These are phyloP conservation scores for Triangularia verruculosa DNA, from an alignment of 2,329 filamentous ascomycete genomes.

Conservation along the genomic window DNA sequence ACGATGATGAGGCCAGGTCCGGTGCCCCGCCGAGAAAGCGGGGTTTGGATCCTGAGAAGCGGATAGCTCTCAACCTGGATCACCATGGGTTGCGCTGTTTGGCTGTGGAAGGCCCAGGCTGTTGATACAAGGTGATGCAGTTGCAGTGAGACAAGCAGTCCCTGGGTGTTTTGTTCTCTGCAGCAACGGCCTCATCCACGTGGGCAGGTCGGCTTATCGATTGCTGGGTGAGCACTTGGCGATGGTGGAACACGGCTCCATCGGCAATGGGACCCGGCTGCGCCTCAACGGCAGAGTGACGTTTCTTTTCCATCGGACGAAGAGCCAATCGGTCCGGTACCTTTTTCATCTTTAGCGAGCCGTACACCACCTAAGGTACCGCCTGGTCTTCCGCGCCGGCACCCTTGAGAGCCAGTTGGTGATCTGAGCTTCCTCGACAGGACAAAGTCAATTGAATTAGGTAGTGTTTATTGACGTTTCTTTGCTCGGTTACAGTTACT, in stretches of 20 bases:
- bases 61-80: background rate
- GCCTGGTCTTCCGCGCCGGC: background rate
- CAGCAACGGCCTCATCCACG: background rate
- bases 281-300: background rate
- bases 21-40: conserved; percentile 30
- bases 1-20: conserved; percentile 30
- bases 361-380: too few species aligned
- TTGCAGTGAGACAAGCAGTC: background rate
- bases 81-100: background rate
- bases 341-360: background rate
- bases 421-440: background rate
- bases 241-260: background rate
- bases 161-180: background rate
- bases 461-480: background rate
- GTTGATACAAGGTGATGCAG: background rate
- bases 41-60: conserved; percentile 20
- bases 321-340: background rate
- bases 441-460: background rate
- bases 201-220: background rate
- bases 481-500: background rate
- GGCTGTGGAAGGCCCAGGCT: too few species aligned
- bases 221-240: background rate
- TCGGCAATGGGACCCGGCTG: background rate
- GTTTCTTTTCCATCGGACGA: background rate
- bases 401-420: background rate